Evolutionary conservation across 306 rosid species (phyloP).

Genomic region (Macrotyloma uniflorum): DNA sequence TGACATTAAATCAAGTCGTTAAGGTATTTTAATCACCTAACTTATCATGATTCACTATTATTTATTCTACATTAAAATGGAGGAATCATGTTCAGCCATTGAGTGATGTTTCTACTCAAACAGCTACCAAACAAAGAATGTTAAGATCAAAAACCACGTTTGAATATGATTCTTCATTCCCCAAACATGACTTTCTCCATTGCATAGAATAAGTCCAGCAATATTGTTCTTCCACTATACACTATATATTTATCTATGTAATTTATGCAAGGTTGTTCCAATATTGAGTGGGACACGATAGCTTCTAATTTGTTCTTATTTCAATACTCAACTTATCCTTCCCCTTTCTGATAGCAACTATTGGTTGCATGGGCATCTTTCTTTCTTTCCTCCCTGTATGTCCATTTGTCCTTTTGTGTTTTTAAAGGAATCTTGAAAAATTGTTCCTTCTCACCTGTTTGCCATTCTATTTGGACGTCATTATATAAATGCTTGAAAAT

Average conservation of each 20-base stretch:
- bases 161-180: slow-evolving; percentile 11
- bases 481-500: slow-evolving; percentile 17
- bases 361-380: slow-evolving; percentile 32
- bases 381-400: background rate
- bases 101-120: slow-evolving; percentile 27
- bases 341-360: slow-evolving; percentile 31
- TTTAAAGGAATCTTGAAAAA: background rate
- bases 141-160: slow-evolving; percentile 12
- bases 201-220: background rate
- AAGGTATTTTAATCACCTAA: slow-evolving; percentile 20
- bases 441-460: slow-evolving; percentile 9
- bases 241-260: background rate
- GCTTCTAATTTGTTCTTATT: slow-evolving; percentile 17
- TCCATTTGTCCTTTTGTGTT: slow-evolving; percentile 26
- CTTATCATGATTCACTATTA: slow-evolving; percentile 28
- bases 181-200: slow-evolving; percentile 20
- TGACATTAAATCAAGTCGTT: slow-evolving; percentile 30
- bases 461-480: slow-evolving; percentile 22
- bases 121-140: slow-evolving; percentile 29
- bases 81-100: slow-evolving; percentile 31
- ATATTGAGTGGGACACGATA: slow-evolving; percentile 30
- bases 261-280: slow-evolving; percentile 24
- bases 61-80: slow-evolving; percentile 7
- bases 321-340: slow-evolving; percentile 19
- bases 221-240: slow-evolving; percentile 1